Evolutionary conservation across 2,329 filamentous ascomycete species (phyloP).

Genomic region (Biscogniauxia mediterranea): DNA sequence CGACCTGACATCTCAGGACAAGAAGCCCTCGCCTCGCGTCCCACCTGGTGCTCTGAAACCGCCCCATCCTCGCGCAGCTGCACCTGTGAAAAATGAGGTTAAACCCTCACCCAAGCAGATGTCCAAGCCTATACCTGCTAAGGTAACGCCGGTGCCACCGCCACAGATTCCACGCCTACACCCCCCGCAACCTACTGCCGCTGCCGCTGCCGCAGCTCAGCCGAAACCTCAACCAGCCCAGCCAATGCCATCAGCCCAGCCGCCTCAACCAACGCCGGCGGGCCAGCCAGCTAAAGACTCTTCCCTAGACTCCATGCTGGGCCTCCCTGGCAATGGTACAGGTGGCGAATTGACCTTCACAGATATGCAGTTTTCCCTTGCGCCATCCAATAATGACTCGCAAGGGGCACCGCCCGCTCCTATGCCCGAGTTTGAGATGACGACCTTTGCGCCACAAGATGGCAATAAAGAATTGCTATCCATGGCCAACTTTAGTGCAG

Average conservation of each 20-base stretch:
- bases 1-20: constrained; percentile 26
- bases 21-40: constrained; percentile 29
- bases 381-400: constrained; percentile 38
- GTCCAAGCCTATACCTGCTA: constrained; percentile 20
- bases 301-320: constrained; percentile 19
- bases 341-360: constrained; percentile 51
- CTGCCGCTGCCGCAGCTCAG: constrained; percentile 15
- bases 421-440: constrained; percentile 45
- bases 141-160: constrained; percentile 20
- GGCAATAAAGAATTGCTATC: constrained; percentile 23
- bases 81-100: constrained; percentile 28
- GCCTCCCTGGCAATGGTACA: constrained; percentile 13
- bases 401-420: constrained; percentile 30
- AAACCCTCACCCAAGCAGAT: constrained; percentile 29
- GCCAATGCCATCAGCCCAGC: constrained; percentile 13
- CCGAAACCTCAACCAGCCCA: constrained; percentile 8
- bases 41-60: constrained; percentile 22
- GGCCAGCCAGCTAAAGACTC: constrained; percentile 22
- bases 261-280: constrained; percentile 16
- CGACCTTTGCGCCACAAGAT: constrained; percentile 39
- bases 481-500: constrained; percentile 4
- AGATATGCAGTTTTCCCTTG: constrained; percentile 56
- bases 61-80: constrained; percentile 11
- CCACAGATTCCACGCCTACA: constrained; percentile 26
- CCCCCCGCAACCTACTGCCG: constrained; percentile 15